Evolutionary conservation across 306 rosid genomes (phyloP), one percentile per base, ranked within the genome.

Genomic region (Aeschynomene evenia): DNA sequence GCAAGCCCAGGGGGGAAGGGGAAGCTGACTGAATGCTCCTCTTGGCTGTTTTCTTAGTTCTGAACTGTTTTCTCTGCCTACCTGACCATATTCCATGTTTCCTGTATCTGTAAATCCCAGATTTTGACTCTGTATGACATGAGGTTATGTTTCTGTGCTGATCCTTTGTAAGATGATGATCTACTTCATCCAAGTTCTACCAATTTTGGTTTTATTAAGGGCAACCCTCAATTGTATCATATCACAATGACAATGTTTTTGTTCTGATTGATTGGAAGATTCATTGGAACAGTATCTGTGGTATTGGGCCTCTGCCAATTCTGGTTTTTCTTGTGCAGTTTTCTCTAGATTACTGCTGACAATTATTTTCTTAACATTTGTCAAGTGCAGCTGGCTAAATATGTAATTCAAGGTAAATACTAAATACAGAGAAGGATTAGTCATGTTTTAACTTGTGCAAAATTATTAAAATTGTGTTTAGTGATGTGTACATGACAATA

Each of bases 1-100:
- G 4, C 80, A 74, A 28, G 87, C 86, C 4, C 78, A 72, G 40
- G 87, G 91, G 76, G 66, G 74, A 72, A 71, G 78, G 34, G 86
- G 85, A 31, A 86, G 58, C 67, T 68, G 28, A 58, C 18, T 22
- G 28, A 58, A 13, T 22, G 18, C 37, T 55, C 20, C 18, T 54
- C 72, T 46, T 42, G 28, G 67, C 29, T 70, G 42, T 70, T 43
- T 56, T 46, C 63, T 24, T 28, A 26, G 52, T 22, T 68, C 29
- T 23, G 7, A 36, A 11, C n/a, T 51, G 75, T 74, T 18, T 31
- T 22, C 5, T 51, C 46, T 18, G 24, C n/a, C n/a, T 68, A 7
- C 64, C 50, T 39, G 46, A n/a, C 21, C 26, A 60, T 51, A 20
- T 52, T 39, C 36, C 16, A 11, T 72, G 68, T 39, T 46, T 55